These are phyloP conservation scores for Aspergillaceae sp. DNA, from an alignment of 2,329 filamentous ascomycete species.

Conservation along the genomic window DNA sequence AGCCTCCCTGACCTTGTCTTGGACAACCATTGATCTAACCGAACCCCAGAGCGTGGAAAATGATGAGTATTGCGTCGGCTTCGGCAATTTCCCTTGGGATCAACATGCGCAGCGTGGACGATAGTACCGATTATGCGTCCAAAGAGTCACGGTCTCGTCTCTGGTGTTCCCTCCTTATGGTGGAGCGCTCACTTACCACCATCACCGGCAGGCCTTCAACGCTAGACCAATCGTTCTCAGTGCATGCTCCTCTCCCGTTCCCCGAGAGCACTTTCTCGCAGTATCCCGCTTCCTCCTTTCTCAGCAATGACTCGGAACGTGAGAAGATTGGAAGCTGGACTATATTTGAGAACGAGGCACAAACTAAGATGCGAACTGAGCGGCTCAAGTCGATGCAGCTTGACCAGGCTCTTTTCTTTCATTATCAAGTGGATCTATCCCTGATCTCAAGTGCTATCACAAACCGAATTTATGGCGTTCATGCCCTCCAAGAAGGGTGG, in stretches of 20 bases:
- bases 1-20: background rate
- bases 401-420: background rate
- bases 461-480: background rate
- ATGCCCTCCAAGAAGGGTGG: background rate
- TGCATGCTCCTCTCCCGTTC: background rate
- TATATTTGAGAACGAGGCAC: background rate
- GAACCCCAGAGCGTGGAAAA: slow-evolving; percentile 31
- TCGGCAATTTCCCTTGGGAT: slow-evolving; percentile 35
- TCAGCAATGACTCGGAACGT: background rate
- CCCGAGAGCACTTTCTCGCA: background rate
- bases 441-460: background rate
- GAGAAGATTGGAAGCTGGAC: background rate
- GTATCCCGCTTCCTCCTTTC: slow-evolving; percentile 7
- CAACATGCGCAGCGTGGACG: slow-evolving; percentile 35
- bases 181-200: slow-evolving; percentile 34
- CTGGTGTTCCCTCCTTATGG: slow-evolving; percentile 37
- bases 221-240: slow-evolving; percentile 11
- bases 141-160: slow-evolving; percentile 38
- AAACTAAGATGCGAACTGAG: background rate
- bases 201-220: slow-evolving; percentile 36
- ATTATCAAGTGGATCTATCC: background rate
- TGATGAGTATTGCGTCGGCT: slow-evolving; percentile 33
- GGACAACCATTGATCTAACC: no score
- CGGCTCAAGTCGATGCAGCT: background rate
- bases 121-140: slow-evolving; percentile 24